phyloP scores from a whole-genome alignment of 768 basidiomycete genomes.

The Russula sp. region DNA sequence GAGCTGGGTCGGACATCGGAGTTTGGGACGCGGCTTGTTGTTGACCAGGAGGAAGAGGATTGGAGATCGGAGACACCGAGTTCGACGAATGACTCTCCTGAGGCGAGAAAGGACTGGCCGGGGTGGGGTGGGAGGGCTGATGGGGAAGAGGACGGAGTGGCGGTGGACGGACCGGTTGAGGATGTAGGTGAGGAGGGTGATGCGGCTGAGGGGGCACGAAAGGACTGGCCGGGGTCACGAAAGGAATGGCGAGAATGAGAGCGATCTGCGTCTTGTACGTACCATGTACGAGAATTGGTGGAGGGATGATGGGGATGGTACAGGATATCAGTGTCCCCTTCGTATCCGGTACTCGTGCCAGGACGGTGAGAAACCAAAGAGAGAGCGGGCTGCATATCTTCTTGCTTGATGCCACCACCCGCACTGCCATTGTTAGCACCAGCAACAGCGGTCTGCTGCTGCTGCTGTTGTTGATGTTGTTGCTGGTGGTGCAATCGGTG shows the following conservation, averaged over 20 bases:
- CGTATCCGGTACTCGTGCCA: conserved; percentile 71
- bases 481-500: conserved; percentile 18
- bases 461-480: conserved; percentile 3
- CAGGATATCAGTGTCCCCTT: conserved; percentile 37
- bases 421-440: not conserved
- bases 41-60: conserved; percentile 21
- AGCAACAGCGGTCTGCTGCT: conserved; percentile 18
- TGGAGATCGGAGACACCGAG: conserved; percentile 37
- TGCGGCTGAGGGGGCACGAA: conserved; percentile 55
- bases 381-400: conserved; percentile 31
- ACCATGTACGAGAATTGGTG: conserved; percentile 31
- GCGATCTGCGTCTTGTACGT: conserved; percentile 38
- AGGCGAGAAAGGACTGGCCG: conserved; percentile 66
- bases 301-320: conserved; percentile 30
- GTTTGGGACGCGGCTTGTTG: conserved; percentile 27
- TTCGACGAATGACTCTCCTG: conserved; percentile 41
- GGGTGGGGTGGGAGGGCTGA: conserved; percentile 30
- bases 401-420: conserved; percentile 36
- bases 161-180: conserved; percentile 24
- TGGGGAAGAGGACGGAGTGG: conserved; percentile 26
- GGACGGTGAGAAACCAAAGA: conserved; percentile 46
- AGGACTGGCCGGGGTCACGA: conserved; percentile 76
- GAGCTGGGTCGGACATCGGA: conserved; percentile 41
- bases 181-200: conserved; percentile 36
- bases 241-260: conserved; percentile 54